A percentile compares a stretch with the other conserved stretches of the same genome.
Evolutionary conservation across 345 rosid species (phyloP).

Genomic region (Hibiscus mutabilis): DNA sequence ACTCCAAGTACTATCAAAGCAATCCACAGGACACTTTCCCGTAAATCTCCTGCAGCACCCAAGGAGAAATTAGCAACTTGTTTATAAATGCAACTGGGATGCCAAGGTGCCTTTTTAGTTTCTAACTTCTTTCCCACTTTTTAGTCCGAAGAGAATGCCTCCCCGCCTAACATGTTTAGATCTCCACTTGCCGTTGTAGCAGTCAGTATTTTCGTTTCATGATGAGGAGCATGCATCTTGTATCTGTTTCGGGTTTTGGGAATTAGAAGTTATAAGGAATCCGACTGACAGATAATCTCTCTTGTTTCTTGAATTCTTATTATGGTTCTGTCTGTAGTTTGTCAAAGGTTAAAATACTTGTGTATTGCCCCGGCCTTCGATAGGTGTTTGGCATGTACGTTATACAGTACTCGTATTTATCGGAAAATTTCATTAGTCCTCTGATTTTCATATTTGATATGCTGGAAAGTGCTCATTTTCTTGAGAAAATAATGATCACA

Average conservation of each 20-base stretch:
- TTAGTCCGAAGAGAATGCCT: background rate
- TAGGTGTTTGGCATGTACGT: background rate
- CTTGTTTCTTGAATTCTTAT: background rate
- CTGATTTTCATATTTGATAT: background rate
- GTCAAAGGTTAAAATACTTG: background rate
- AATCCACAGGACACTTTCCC: conserved; percentile 36
- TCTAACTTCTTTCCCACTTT: background rate
- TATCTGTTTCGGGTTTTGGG: background rate
- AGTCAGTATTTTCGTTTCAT: background rate
- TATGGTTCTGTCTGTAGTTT: background rate
- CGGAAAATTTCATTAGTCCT: background rate
- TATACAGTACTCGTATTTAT: background rate
- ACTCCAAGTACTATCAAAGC: conserved; percentile 63
- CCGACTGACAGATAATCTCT: background rate
- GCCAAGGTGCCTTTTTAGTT: background rate
- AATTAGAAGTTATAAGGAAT: background rate
- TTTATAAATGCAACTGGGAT: conserved; percentile 2
- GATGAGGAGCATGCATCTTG: conserved; percentile 1
- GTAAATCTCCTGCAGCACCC: conserved; percentile 23
- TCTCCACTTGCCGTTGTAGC: background rate
- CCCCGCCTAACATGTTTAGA: background rate
- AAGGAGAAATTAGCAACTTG: background rate
- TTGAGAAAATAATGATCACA: background rate
- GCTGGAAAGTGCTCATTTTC: background rate
- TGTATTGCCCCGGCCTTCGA: background rate